These are phyloP conservation scores for Cryptococcus sp. DNA, from an alignment of 1,284 basidiomycete genomes.

Conservation along the genomic window DNA sequence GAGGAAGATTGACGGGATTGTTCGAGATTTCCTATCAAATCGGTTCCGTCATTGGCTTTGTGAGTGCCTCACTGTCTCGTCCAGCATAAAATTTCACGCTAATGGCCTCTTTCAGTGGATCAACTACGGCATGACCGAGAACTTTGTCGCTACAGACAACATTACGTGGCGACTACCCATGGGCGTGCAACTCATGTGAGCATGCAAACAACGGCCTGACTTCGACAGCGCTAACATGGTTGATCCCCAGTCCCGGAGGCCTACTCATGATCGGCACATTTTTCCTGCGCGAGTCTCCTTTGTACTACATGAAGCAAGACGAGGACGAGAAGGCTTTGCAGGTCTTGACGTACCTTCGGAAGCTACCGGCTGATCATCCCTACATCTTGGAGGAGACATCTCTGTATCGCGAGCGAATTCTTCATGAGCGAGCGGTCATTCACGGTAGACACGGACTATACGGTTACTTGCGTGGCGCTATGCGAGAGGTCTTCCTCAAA, in stretches of 20 bases:
- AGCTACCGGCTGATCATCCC: constrained; percentile 47
- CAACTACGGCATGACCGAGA: constrained; percentile 55
- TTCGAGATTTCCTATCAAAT: constrained; percentile 53
- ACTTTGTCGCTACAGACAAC: constrained; percentile 43
- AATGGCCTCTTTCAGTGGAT: constrained; percentile 41
- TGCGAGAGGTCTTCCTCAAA: constrained; percentile 18
- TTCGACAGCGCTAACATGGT: not conserved
- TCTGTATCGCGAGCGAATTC: constrained; percentile 28
- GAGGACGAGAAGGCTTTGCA: constrained; percentile 50
- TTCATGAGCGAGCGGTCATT: constrained; percentile 27
- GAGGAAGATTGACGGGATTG: constrained; percentile 58
- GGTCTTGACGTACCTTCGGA: constrained; percentile 54
- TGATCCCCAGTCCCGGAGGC: constrained; percentile 51
- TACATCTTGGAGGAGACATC: constrained; percentile 53
- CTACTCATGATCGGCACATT: constrained; percentile 54
- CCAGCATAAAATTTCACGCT: constrained; percentile 8
- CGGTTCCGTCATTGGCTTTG: constrained; percentile 52
- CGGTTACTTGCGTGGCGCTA: constrained; percentile 23
- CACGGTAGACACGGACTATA: constrained; percentile 13
- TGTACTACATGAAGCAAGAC: constrained; percentile 57
- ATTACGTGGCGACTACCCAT: constrained; percentile 57
- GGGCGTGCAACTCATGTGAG: constrained; percentile 56
- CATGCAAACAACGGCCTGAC: not conserved
- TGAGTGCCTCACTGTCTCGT: constrained; percentile 39
- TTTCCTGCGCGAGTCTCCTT: constrained; percentile 58